Evolutionary conservation across 441 rosid genomes (phyloP).

Genomic region (Corymbia calophylla): DNA sequence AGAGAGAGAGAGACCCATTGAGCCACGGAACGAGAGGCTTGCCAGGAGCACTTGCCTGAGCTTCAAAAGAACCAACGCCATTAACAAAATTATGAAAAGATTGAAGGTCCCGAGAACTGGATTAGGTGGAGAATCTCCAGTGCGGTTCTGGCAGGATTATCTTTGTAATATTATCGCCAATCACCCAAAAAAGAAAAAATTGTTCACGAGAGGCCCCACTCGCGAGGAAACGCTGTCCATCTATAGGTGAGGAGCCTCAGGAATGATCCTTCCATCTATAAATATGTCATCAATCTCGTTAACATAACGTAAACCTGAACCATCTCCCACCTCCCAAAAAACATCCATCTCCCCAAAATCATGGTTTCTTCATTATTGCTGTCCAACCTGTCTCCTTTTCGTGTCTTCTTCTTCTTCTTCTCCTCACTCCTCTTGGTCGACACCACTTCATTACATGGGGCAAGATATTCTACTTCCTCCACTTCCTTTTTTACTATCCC

Average conservation of each 20-base stretch:
- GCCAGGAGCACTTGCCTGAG: rapidly evolving
- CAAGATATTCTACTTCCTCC: too few species aligned
- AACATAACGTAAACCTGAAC: neutral
- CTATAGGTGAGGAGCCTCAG: neutral
- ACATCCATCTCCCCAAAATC: neutral
- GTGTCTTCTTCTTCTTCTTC: too few species aligned
- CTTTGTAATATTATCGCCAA: rapidly evolving
- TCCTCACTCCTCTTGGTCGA: too few species aligned
- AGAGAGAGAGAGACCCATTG: neutral
- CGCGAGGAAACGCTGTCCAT: rapidly evolving
- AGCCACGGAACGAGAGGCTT: rapidly evolving
- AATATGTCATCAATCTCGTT: too few species aligned
- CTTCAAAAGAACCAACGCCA: rapidly evolving
- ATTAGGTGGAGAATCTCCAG: too few species aligned
- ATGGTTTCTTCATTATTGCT: rapidly evolving
- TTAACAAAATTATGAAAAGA: too few species aligned
- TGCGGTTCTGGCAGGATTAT: too few species aligned
- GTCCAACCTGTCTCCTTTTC: neutral
- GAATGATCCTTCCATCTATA: rapidly evolving
- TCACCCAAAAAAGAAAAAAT: rapidly evolving
- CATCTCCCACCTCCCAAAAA: too few species aligned
- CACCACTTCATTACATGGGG: too few species aligned
- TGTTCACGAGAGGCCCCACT: rapidly evolving
- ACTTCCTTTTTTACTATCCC: too few species aligned
- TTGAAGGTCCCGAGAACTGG: neutral